Conservation (phyloP, 345 rosid genomes). For the Angophora floribunda region DNA sequence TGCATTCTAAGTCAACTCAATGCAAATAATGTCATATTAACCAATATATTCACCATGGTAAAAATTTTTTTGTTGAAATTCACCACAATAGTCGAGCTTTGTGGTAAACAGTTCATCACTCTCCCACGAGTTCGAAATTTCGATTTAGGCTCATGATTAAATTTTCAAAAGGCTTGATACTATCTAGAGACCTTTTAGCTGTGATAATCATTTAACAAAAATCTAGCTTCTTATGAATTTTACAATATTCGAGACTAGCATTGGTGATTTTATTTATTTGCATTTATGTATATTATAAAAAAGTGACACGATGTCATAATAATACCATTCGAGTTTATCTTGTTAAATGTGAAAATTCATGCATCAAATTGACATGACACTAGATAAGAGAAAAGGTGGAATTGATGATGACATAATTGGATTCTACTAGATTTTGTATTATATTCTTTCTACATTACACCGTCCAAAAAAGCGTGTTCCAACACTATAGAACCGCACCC, state of each 20-base stretch:
- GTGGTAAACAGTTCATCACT: background rate
- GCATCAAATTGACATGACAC: background rate
- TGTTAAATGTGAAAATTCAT: background rate
- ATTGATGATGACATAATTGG: background rate
- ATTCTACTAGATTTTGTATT: background rate
- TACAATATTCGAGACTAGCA: background rate
- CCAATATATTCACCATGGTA: background rate
- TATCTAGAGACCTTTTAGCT: accelerated
- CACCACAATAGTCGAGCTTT: background rate
- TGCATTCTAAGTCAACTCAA: background rate
- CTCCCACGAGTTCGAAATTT: too few relatives aligned
- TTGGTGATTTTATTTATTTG: accelerated
- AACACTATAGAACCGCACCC: background rate
- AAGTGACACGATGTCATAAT: accelerated
- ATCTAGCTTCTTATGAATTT: too few relatives aligned
- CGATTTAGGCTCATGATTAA: background rate
- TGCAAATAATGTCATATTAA: background rate
- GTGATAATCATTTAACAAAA: too few relatives aligned
- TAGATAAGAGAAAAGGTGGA: background rate
- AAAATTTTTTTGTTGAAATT: background rate
- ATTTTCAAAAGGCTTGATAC: background rate
- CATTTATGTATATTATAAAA: too few relatives aligned
- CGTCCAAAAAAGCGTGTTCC: background rate
- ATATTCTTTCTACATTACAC: background rate
- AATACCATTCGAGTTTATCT: accelerated